Evolutionary conservation across 306 rosid species (phyloP), one percentile per base, ranked within the genome.

Genomic region (Dalbergia cultrata): DNA sequence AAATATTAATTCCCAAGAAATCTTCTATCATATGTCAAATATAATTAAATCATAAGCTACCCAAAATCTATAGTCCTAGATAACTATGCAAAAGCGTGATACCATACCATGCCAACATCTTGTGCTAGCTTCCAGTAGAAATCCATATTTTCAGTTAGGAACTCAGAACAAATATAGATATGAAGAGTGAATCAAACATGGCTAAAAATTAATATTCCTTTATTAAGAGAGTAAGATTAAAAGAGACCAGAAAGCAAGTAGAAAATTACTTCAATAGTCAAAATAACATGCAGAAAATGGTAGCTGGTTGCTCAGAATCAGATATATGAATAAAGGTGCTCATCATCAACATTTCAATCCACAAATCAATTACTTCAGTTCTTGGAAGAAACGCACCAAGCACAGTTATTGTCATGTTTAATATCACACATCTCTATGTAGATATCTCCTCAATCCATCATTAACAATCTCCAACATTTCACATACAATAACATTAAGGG

Each of bases 21-120:
- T 53, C 31, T 72, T 67, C 54, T 69, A 14, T 62, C 52, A 54
- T 52, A 12, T 69, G 82, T 19, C 47, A 52, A 66, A 57, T n/a
- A 62, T 35, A 21, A 56, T 53, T 67, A 54, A 82, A 65, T 64
- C 76, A 72, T 62, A 67, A 77, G 61, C 76, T 13, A 58, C 45
- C 45, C 16, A 72, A 33, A 77, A 61, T 7, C 74, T 35, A 77
- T 34, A 67, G 26, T 12, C 34, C 8, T n/a, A 4, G 37, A 70
- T 34, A n/a, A 62, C 18, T 52, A 76, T 45, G 54, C 54, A 12
- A 50, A 70, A 61, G 76, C 57, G 54, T 58, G 52, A 6, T 16
- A 52, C 14, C 14, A 43, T 37, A 52, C 35, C 73, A 67, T 65
- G 65, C 66, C 41, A 65, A 33, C 70, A 49, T 14, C 39, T 34